Evolutionary conservation across 208 protist species (phyloP), one percentile per base, ranked within the genome.

Genomic region (Trypanosoma cruzi): DNA sequence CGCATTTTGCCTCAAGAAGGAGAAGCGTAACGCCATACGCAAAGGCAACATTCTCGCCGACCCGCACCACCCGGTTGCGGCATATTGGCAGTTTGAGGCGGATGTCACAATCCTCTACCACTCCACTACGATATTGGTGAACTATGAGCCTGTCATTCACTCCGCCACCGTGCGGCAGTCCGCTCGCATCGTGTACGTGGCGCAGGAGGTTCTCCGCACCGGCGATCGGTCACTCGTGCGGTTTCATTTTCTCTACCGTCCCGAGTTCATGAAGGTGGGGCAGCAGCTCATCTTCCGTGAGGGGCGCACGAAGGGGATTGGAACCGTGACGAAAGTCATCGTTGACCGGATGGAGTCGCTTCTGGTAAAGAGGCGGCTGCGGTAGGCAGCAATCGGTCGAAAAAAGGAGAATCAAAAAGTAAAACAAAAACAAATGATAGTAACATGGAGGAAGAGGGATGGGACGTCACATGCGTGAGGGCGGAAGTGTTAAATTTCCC

Each of bases 101-200:
- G 98, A 99, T 56, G 75, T 99, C 6, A 82, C 98, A 16, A 93
- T 99, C 20, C 82, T 99, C 20, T 98, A 99, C 77, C 98, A 99
- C 81, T 93, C 96, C 22, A 99, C 98, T 1, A 99, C 98, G 7
- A 99, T 99, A 69, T 69, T 86, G n/a, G 64, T 75, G 4, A 94
- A 98, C 75, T 99, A 99, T 82, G 96, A 99, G 75, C 94, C 97
- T 8, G 95, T 99, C 29, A 96, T 99, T 31, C 98, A 99, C 82
- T 98, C 82, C 26, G 81, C 78, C 1, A 97, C 95, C 4, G 85
- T 98, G 50, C 84, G 92, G 46, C 93, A 97, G 76, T 91, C 90
- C 2, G 92, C 90, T 2, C 84, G 85, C 32, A 95, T 97, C 50
- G 92, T 84, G 28, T 88, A 87, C 52, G 84, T 98, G 4, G 93